Evolutionary conservation across 352 stramenopile genomes (phyloP), one percentile per base, ranked within the genome.

Genomic region (Phytophthora capsici): DNA sequence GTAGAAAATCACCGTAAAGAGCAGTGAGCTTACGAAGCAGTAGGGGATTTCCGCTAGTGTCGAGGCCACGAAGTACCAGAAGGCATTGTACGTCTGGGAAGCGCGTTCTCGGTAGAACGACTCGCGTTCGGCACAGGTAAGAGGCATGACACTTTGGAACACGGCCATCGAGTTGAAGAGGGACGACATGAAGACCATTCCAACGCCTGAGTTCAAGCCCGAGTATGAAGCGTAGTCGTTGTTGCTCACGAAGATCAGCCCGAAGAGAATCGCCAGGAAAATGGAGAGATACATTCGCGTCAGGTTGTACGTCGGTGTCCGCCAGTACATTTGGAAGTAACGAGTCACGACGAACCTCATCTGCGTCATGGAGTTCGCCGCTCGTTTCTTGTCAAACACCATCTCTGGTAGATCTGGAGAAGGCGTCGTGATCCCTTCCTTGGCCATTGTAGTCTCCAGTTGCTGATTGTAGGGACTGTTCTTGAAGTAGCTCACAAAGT

Each of bases 71-170:
- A 62, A 62, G 43, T 57, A 62, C 54, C 54, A 62, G 16, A 62
- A 53, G 10, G 86, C 80, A 63, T 48, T 57, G 22, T 57, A 57
- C 23, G 96, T 98, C 64, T 92, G 66, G n/a, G 89, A 82, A 14
- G 88, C 82, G 17, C 93, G 90, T 65, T 98, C 93, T 6, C 92
- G 77, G 82, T 98, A 98, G 23, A 28, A 62, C 0, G 54, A 62
- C 36, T 62, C 67, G 90, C 54, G 41, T 13, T 62, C 84, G 56
- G 96, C 87, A 10, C 89, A 74, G 67, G 97, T 97, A 3, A 92
- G 56, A 12, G 79, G 68, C 49, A 57, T 57, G 22, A 57, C 50
- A 10, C 50, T 57, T 23, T 57, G 36, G 50, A 57, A 57, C 9
- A 57, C 36, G 6, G 50, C 50, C 50, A 57, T 57, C 23, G 50